These are phyloP conservation scores for Cutaneotrichosporon cutaneum DNA, from an alignment of 1,284 basidiomycete species.

Conservation along the genomic window DNA sequence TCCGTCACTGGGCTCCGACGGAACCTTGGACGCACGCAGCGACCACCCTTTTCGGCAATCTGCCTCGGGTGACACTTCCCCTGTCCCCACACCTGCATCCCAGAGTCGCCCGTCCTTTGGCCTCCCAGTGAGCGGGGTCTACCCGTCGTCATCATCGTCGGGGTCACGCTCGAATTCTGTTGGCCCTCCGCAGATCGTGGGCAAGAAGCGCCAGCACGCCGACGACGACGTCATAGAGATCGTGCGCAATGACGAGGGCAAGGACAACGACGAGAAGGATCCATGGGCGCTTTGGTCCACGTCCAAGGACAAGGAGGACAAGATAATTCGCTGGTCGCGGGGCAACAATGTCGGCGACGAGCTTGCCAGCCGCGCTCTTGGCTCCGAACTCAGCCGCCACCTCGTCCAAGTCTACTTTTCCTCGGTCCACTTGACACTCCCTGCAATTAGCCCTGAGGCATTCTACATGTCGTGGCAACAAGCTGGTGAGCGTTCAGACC, in stretches of 20 bases:
- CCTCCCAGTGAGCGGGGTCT: not conserved
- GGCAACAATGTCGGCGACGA: conserved; percentile 31
- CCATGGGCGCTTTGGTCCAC: conserved; percentile 30
- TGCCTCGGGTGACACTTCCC: not conserved
- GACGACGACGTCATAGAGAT: conserved; percentile 17
- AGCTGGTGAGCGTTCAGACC: conserved; percentile 38
- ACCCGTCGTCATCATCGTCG: not conserved
- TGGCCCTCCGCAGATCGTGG: conserved; percentile 6
- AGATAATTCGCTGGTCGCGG: conserved; percentile 28
- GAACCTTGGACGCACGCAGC: not conserved
- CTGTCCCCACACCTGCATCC: not conserved
- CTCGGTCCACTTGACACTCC: conserved; percentile 38
- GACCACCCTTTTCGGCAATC: not conserved
- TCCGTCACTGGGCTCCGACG: not conserved
- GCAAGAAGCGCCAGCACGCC: conserved; percentile 17
- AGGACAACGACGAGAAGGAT: conserved; percentile 8
- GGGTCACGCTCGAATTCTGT: not conserved
- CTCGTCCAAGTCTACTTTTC: conserved; percentile 39
- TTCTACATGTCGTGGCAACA: conserved; percentile 42
- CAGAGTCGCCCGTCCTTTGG: not conserved
- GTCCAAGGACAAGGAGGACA: conserved; percentile 3
- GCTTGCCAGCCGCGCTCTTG: conserved; percentile 39
- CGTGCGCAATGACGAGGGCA: conserved; percentile 5
- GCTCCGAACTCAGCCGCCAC: conserved; percentile 35
- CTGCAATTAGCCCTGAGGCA: conserved; percentile 39